phyloP scores from a whole-genome alignment of 306 rosid species.

The Hippophae tibetana region DNA sequence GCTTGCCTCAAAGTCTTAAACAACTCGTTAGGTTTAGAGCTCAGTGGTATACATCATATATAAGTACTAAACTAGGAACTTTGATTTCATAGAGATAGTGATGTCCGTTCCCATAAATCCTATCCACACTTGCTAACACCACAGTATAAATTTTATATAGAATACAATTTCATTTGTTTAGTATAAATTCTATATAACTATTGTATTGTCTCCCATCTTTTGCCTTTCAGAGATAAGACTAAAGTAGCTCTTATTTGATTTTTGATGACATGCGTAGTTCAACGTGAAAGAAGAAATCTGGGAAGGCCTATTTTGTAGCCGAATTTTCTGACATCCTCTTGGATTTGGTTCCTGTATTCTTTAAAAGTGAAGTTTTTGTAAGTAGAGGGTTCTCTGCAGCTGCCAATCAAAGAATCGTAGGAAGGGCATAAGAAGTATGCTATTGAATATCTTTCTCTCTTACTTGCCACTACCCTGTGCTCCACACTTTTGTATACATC shows the following conservation, averaged over 20 bases:
- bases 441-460: conserved; percentile 57
- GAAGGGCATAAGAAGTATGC: conserved; percentile 90
- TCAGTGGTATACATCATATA: no score
- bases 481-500: conserved; percentile 73
- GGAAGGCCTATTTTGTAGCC: conserved; percentile 77
- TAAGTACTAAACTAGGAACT: no score
- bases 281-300: conserved; percentile 38
- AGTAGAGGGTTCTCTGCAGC: conserved; percentile 57
- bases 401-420: conserved; percentile 50
- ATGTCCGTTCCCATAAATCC: no score
- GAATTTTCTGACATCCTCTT: conserved; percentile 57
- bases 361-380: conserved; percentile 70
- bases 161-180: background rate
- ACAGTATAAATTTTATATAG: background rate
- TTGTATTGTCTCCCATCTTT: background rate
- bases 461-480: conserved; percentile 69
- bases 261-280: background rate
- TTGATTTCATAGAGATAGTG: no score
- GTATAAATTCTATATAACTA: background rate
- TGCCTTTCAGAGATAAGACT: background rate
- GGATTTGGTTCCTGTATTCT: conserved; percentile 64
- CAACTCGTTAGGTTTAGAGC: no score
- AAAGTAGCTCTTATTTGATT: background rate
- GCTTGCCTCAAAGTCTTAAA: no score
- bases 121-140: no score